Conservation (phyloP, 441 rosid species). For the Eutrema salsugineum region DNA sequence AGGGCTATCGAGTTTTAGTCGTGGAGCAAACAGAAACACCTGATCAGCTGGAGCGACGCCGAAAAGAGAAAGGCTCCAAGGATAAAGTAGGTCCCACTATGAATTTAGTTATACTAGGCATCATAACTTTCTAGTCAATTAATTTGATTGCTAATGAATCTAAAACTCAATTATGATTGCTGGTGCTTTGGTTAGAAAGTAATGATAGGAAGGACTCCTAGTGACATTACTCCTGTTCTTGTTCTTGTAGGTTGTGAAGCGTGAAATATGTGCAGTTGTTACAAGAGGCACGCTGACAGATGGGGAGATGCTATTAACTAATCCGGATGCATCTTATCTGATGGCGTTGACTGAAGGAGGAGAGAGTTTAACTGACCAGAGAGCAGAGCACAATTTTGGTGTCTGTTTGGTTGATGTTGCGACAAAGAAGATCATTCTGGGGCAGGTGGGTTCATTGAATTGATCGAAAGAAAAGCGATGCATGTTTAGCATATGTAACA, state of each 20-base stretch:
- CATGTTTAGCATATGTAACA: slow-evolving; percentile 1
- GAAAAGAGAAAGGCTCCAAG: slow-evolving; percentile 84
- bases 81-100: slow-evolving; percentile 68
- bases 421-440: slow-evolving; percentile 79
- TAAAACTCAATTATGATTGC: neutral
- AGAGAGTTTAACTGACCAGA: slow-evolving; percentile 34
- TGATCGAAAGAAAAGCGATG: slow-evolving; percentile 9
- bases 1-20: slow-evolving; percentile 98
- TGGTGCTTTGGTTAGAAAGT: slow-evolving; percentile 5
- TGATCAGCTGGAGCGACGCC: slow-evolving; percentile 92
- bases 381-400: slow-evolving; percentile 56
- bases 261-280: slow-evolving; percentile 95
- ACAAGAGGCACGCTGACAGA: slow-evolving; percentile 95
- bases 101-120: slow-evolving; percentile 8
- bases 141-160: slow-evolving; percentile 7
- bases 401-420: slow-evolving; percentile 90
- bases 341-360: slow-evolving; percentile 79
- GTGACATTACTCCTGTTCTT: slow-evolving; percentile 32
- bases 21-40: slow-evolving; percentile 99
- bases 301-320: slow-evolving; percentile 79
- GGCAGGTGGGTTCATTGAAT: slow-evolving; percentile 56
- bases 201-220: slow-evolving; percentile 6
- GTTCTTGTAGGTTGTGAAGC: slow-evolving; percentile 86
- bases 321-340: slow-evolving; percentile 91
- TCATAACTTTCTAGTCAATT: neutral